Base-by-base conservation (phyloP, 805 yeast genomes). In the Candida xiaguanensis region DNA sequence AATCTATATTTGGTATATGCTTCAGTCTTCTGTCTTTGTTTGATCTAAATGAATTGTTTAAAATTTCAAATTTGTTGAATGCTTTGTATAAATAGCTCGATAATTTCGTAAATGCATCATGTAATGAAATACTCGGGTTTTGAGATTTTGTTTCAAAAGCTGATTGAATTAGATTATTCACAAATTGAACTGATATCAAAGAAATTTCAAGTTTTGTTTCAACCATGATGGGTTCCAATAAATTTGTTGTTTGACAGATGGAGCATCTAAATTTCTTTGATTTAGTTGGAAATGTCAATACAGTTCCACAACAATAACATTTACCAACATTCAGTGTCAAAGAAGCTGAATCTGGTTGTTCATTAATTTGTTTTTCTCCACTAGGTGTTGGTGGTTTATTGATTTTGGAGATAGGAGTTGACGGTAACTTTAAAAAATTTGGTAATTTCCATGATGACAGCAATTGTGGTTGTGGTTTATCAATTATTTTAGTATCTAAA, bases 41-140 rank as follows among this genome's bases (percentile, higher is more conserved):
- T 15, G 62, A 41, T 34, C 59, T 58, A 58, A 85, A 87, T 0
- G 91, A 80, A 11, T 56, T 50, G 50, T 81, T 81, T 31, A 86
- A 51, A 5, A 71, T 56, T 0, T 55, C 50, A 14, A 63, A 61
- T 5, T 73, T 66, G n/a, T 70, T 65, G 48, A 85, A 85, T 0
- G 75, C 61, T 0, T 51, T 48, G 19, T 56, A 56, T 8, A 85
- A 50, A 38, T 73, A 70, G 2, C 53, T 57, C 30, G 77, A 79
- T 16, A 85, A 59, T 0, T 83, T 79, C 33, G 63, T 67, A 51
- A 75, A 74, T 2, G 66, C 50, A 9, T 52, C 52, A 44, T 67
- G 72, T 7, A 50, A 18, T 12, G 52, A 43, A 26, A 32, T 40
- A 3, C 41, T 16, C 3, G 36, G 38, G 23, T 34, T 17, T 25